Conservation (phyloP, 2,329 filamentous ascomycete genomes). For the Diplodia corticola region DNA sequence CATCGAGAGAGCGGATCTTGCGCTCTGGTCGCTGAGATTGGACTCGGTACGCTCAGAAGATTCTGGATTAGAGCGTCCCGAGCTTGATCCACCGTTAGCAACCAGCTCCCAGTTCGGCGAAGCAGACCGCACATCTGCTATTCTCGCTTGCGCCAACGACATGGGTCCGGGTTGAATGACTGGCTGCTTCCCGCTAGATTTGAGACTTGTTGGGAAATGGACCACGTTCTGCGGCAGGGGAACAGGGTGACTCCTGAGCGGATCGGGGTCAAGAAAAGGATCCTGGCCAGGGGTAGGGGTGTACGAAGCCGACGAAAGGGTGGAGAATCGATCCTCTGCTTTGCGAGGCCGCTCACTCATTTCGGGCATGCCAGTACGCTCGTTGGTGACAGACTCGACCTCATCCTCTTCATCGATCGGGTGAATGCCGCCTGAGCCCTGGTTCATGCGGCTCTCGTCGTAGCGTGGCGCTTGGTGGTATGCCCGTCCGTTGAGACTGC, state of each 20-base stretch:
- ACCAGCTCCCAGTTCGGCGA: constrained; percentile 18
- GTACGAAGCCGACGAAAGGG: constrained; percentile 24
- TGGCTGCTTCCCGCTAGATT: background rate
- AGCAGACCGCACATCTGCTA: constrained; percentile 16
- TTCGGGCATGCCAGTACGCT: constrained; percentile 27
- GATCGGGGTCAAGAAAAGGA: constrained; percentile 44
- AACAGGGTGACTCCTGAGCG: constrained; percentile 36
- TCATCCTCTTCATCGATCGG: constrained; percentile 65
- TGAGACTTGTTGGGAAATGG: constrained; percentile 19
- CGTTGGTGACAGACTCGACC: constrained; percentile 47
- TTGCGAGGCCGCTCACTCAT: constrained; percentile 30
- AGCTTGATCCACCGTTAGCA: background rate
- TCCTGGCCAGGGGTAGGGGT: constrained; percentile 39
- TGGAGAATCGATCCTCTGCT: constrained; percentile 31
- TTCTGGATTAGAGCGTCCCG: constrained; percentile 34
- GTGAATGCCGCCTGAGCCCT: constrained; percentile 58
- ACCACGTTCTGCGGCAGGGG: constrained; percentile 4
- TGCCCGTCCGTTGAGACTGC: constrained; percentile 39
- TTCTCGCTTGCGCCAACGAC: constrained; percentile 28
- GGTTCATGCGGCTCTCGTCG: constrained; percentile 51
- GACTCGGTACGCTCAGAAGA: constrained; percentile 58
- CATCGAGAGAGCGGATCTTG: constrained; percentile 42
- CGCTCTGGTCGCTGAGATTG: constrained; percentile 55
- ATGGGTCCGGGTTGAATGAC: constrained; percentile 27
- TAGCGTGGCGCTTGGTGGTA: constrained; percentile 43